Evolutionary conservation across 768 basidiomycete species (phyloP), one percentile per base, ranked within the genome.

Genomic region (Boletus rubropictus): DNA sequence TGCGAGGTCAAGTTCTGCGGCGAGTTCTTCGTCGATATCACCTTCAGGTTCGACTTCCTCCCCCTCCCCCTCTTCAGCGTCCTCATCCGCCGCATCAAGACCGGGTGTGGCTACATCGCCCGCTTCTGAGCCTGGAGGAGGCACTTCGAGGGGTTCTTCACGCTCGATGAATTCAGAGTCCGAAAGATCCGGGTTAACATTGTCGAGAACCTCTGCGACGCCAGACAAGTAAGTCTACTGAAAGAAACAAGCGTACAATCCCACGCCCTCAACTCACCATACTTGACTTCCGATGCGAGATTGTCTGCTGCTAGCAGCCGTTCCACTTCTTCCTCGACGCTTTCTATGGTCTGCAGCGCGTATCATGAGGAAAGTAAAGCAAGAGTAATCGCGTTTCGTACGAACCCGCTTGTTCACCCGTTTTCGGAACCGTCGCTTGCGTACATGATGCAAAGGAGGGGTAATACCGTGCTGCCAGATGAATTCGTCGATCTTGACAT

Each of bases 391-490:
- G 21, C 20, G 2, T 14, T 12, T 35, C 4, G 15, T 24, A 71
- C 80, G 32, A 56, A 89, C 89, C 56, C 90, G 70, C 64, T 79
- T 76, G 60, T 91, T 93, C 17, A 91, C 82, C 36, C 93, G 76
- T 68, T 92, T 94, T 49, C 95, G 78, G 69, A 97, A 98, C 36
- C 96, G 73, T 32, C 95, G 78, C 67, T 96, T 96, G 46, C 95
- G 79, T 38, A 82, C 90, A 60, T 94, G 82, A 54, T 88, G 82
- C 46, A 99, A 67, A 2, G 96, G 95, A 40, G 95, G 95, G 0
- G 94, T 96, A 38, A 98, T 74, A 3, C 96, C 96, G 59, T 98
- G 94, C 0, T 89, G 93, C 86, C 89, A 99, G 46, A 97, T 91
- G 66, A 94, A 97, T 54, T 97, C 94, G 55, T 96, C 91, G 39